These are phyloP conservation scores for Phytopythium oedochilum DNA, from an alignment of 352 stramenopile species.

Conservation along the genomic window DNA sequence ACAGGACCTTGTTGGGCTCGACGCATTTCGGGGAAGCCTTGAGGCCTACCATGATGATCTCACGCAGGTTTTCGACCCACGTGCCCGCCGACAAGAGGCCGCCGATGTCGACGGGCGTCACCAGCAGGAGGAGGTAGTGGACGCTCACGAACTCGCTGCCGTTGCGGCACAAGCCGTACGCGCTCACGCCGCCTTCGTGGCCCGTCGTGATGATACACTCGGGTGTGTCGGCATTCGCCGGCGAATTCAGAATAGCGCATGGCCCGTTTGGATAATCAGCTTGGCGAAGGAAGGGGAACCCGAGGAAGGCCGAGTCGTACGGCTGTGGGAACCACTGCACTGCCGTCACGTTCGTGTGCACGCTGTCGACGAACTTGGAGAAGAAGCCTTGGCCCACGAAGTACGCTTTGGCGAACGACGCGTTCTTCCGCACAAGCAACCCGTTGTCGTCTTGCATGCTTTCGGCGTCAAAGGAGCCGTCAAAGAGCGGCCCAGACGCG, in stretches of 20 bases:
- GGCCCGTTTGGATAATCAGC: conserved; percentile 12
- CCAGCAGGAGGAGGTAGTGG: conserved; percentile 23
- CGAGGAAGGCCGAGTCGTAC: conserved; percentile 20
- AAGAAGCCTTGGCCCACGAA: conserved; percentile 24
- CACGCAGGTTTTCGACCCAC: conserved; percentile 26
- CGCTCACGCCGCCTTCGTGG: conserved; percentile 28
- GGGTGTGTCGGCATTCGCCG: conserved; percentile 5
- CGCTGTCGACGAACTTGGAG: conserved; percentile 9
- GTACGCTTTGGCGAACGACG: conserved; percentile 29
- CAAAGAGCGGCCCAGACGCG: conserved; percentile 20
- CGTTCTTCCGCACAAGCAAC: conserved; percentile 28
- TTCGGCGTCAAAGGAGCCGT: conserved; percentile 24
- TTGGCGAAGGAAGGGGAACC: conserved; percentile 20
- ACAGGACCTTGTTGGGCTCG: conserved; percentile 9
- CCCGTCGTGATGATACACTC: conserved; percentile 35
- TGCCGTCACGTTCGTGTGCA: conserved; percentile 18
- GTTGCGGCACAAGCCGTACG: conserved; percentile 32
- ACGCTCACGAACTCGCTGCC: conserved; percentile 26
- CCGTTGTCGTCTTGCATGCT: conserved; percentile 20
- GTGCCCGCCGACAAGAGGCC: conserved; percentile 20
- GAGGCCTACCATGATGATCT: conserved; percentile 20
- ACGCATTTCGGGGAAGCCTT: conserved; percentile 10
- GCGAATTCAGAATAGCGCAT: conserved; percentile 17
- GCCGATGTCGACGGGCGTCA: conserved; percentile 25
- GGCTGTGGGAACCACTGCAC: conserved; percentile 24